Base-by-base conservation (phyloP, 441 rosid species). In the Biscutella auriculata region DNA sequence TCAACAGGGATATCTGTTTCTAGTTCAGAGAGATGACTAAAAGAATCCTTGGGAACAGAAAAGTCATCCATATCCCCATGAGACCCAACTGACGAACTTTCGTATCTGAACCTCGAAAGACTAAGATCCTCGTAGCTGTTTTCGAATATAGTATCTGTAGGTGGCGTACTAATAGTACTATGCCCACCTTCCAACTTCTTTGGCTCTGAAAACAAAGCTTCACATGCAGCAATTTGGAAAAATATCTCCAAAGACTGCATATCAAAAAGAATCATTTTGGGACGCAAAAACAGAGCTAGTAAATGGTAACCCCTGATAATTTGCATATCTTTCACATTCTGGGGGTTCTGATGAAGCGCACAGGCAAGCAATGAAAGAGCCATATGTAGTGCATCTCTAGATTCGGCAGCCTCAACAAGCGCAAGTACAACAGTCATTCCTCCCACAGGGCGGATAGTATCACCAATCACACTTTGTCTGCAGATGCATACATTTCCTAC, bases 161-260 rank as follows among this genome's bases (percentile, higher is more conserved):
- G 83, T 37, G 92, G 67, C 67, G 65, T 19, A 58, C 41, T 71
- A 62, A 64, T 49, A 58, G 44, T 71, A 62, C 60, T 62, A 40
- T 64, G 88, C 29, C 57, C 60, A 46, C 53, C 76, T 70, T 71
- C 80, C 76, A 80, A 57, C 73, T 81, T 95, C 78, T 81, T 95
- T 53, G 97, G 97, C 68, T 91, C 93, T 62, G 88, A 85, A 80
- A 92, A 92, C 61, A 95, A 92, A 69, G 99, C 99, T 81, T 95
- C 92, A 41, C 99, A 95, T 57, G 99, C 99, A 70, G 99, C 97
- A 74, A 92, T 87, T 71, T 85, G 96, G 65, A 95, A 95, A 77
- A 95, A 95, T 42, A 88, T 80, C 79, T 88, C 98, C 62, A 95
- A 91, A 65, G 81, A 81, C 78, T 88, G 98, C 99, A 92, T 92